These are phyloP conservation scores for Dactylellina cionopaga DNA, from an alignment of 2,329 filamentous ascomycete genomes.

Conservation along the genomic window DNA sequence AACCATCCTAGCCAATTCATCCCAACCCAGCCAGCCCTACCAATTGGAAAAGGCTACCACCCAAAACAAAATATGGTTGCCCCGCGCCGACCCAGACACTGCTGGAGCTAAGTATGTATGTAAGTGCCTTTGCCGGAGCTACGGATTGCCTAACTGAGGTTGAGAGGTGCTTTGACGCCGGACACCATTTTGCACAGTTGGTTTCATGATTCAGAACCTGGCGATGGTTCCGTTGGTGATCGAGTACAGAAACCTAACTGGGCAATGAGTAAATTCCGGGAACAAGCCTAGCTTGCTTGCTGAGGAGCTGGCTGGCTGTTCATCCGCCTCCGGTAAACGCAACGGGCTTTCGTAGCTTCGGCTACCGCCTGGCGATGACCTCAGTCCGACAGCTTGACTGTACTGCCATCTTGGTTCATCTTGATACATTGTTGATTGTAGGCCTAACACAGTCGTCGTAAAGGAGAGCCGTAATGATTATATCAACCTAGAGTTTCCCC, in stretches of 20 bases:
- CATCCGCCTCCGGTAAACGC: constrained; percentile 28
- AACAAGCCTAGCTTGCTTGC: neutral
- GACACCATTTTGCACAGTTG: too few relatives aligned
- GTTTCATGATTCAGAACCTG: too few relatives aligned
- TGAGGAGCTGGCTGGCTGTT: constrained; percentile 21
- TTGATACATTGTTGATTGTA: constrained; percentile 4
- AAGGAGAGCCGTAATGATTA: constrained; percentile 32
- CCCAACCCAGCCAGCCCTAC: constrained; percentile 9
- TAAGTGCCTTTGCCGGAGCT: constrained; percentile 23
- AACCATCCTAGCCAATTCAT: neutral
- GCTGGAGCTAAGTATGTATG: too few relatives aligned
- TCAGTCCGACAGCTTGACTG: neutral
- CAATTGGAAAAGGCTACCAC: neutral
- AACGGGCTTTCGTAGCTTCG: constrained; percentile 41
- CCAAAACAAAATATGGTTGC: constrained; percentile 5
- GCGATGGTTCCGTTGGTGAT: neutral
- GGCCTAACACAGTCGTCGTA: constrained; percentile 22
- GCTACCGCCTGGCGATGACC: constrained; percentile 30
- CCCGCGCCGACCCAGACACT: neutral
- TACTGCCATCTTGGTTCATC: neutral
- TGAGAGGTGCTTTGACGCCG: neutral
- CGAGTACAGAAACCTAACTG: constrained; percentile 28
- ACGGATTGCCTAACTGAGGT: constrained; percentile 11
- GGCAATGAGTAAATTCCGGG: constrained; percentile 31
- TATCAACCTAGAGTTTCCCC: constrained; percentile 39